Conservation (phyloP, 139 green algal genomes). For the Asterochloris sp. region DNA sequence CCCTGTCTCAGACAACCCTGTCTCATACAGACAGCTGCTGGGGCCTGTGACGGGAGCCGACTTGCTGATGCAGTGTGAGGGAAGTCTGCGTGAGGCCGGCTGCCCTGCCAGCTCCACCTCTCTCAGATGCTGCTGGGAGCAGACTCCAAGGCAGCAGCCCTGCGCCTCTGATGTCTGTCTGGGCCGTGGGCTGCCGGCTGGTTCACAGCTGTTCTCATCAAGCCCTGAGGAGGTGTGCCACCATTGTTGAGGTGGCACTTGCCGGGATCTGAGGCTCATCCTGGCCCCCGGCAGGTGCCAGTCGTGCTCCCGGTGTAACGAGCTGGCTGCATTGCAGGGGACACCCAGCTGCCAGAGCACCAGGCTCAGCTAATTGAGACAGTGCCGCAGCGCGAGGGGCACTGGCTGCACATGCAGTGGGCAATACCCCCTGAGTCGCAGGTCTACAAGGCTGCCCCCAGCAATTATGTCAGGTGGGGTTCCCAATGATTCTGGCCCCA, state of each 20-base stretch:
- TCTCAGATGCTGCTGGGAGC: too few relatives aligned
- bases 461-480: conserved; percentile 25
- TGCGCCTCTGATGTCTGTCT: too few relatives aligned
- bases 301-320: background rate
- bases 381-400: conserved; percentile 72
- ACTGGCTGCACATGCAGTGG: conserved; percentile 80
- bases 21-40: background rate
- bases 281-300: background rate
- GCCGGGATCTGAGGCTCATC: background rate
- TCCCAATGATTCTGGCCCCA: background rate
- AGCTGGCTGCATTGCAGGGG: conserved; percentile 10
- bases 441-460: conserved; percentile 54
- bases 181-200: too few relatives aligned
- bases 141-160: too few relatives aligned
- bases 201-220: too few relatives aligned
- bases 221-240: too few relatives aligned
- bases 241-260: background rate
- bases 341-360: conserved; percentile 29
- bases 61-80: too few relatives aligned
- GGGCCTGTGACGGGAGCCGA: too few relatives aligned
- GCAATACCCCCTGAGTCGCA: conserved; percentile 39
- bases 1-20: background rate
- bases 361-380: conserved; percentile 42
- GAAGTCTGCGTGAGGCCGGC: too few relatives aligned
- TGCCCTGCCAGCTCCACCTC: too few relatives aligned